Percentiles rank a stretch among this genome's conserved stretches.
Evolutionary conservation across 208 protist species (phyloP).

Genomic region (Acanthamoeba healyi): DNA sequence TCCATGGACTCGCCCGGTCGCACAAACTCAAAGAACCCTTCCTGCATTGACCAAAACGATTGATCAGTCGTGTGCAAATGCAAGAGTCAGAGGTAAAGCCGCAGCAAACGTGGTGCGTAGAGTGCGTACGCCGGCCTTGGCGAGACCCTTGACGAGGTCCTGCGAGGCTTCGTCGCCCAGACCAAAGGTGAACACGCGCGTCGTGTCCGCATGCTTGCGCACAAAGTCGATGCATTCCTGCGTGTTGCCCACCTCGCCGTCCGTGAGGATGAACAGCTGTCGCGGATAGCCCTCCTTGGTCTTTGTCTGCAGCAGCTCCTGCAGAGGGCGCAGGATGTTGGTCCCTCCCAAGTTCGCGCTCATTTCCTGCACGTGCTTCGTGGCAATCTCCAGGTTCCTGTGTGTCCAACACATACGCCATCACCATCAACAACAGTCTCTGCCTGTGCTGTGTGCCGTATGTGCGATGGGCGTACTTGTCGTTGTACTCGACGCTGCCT

Average conservation of each 20-base stretch:
- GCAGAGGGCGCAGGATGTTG: constrained; percentile 43
- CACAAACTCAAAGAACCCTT: constrained; percentile 78
- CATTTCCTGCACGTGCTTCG: background rate
- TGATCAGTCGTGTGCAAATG: too few relatives aligned
- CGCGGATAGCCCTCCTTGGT: constrained; percentile 1
- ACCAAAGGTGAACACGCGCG: constrained; percentile 77
- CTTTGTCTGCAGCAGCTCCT: background rate
- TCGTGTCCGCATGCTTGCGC: constrained; percentile 71
- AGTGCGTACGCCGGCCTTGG: constrained; percentile 5
- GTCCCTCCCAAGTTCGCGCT: constrained; percentile 64
- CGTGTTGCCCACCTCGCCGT: constrained; percentile 69
- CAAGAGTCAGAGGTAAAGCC: too few relatives aligned
- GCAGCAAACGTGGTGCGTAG: background rate
- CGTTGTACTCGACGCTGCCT: constrained; percentile 61
- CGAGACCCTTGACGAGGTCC: constrained; percentile 61
- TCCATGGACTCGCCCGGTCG: constrained; percentile 50
- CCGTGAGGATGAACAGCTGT: constrained; percentile 77
- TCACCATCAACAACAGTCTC: too few relatives aligned
- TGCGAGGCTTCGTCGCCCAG: constrained; percentile 51
- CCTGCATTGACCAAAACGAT: too few relatives aligned
- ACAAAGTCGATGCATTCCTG: constrained; percentile 76
- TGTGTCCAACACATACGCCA: too few relatives aligned
- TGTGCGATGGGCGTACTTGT: constrained; percentile 44
- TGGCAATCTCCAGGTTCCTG: constrained; percentile 23
- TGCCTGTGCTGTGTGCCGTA: background rate